Base-by-base conservation (phyloP, 768 basidiomycete genomes). In the Macrolepiota dolichaula region DNA sequence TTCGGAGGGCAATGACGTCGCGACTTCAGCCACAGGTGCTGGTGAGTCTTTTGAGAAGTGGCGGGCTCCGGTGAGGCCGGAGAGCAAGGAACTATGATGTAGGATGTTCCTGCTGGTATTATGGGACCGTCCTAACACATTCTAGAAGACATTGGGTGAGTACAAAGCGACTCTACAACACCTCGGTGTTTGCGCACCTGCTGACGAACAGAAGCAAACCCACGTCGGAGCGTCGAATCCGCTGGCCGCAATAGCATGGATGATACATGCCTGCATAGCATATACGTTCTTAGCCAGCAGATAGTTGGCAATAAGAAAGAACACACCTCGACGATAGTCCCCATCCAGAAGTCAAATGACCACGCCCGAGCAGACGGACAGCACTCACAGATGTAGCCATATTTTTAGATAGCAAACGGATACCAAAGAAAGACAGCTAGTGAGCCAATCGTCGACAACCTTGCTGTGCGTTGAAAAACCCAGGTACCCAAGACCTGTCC, bases 41-140 rank as follows among this genome's bases (percentile, higher is more conserved):
- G 59, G 59, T 29, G 59, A 35, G 15, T 61, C 59, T 61, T 61
- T 61, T 55, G 59, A 54, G 51, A 55, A 61, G 11, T 61, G 52
- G 37, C 59, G 52, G 32, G 52, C 19, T 22, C 54, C 54, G 15
- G 40, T 22, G 1, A 55, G 13, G 35, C 52, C 46, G 47, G 59
- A 46, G 15, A 61, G 44, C 9, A 49, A 25, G 6, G 27, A 44
- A 13, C 13, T 61, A 2, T 24, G 42, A 9, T 61, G 59, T 12
- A 55, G 32, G 13, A 49, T 6, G 17, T 24, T 36, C 7, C 36
- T 54, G 19, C 59, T 40, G 32, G 36, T 15, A 47, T 47, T 36
- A 19, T 25, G 19, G 5, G 59, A 49, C 4, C 49, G 44, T 13
- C 53, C 53, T n/a, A 60, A 36, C 52, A 55, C 46, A 50, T 55